phyloP scores from a whole-genome alignment of 306 rosid species.

The Sesbania bispinosa region DNA sequence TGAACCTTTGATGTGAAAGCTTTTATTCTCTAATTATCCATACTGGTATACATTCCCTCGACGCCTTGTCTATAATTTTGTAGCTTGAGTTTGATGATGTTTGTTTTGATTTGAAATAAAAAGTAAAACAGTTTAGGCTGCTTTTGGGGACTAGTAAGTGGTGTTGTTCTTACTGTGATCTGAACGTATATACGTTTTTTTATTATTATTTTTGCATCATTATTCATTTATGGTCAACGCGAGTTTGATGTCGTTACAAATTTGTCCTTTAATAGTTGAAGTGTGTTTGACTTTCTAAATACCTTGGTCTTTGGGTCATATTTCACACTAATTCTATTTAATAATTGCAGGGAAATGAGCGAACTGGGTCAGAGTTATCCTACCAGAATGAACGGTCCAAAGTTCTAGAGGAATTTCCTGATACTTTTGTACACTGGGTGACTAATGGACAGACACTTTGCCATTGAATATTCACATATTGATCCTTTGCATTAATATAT shows the following conservation, averaged over 20 bases:
- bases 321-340: background rate
- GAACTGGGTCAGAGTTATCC: no score
- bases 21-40: background rate
- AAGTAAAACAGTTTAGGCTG: background rate
- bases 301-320: background rate
- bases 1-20: background rate
- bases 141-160: background rate
- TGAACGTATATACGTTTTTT: no score
- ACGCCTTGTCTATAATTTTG: background rate
- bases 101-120: no score
- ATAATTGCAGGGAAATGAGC: slow-evolving; percentile 40
- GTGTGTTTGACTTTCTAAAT: background rate
- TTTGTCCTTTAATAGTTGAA: background rate
- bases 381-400: slow-evolving; percentile 32
- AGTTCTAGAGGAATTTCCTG: slow-evolving; percentile 61
- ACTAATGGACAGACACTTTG: slow-evolving; percentile 58
- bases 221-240: background rate
- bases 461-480: slow-evolving; percentile 44
- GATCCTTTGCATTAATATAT: slow-evolving; percentile 10
- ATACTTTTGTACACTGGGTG: slow-evolving; percentile 71
- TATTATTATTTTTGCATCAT: background rate
- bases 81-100: no score
- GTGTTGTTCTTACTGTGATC: background rate
- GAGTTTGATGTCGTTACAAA: background rate
- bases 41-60: background rate